phyloP scores from a whole-genome alignment of 495 filamentous ascomycete genomes.

The Penicillium subrubescens region DNA sequence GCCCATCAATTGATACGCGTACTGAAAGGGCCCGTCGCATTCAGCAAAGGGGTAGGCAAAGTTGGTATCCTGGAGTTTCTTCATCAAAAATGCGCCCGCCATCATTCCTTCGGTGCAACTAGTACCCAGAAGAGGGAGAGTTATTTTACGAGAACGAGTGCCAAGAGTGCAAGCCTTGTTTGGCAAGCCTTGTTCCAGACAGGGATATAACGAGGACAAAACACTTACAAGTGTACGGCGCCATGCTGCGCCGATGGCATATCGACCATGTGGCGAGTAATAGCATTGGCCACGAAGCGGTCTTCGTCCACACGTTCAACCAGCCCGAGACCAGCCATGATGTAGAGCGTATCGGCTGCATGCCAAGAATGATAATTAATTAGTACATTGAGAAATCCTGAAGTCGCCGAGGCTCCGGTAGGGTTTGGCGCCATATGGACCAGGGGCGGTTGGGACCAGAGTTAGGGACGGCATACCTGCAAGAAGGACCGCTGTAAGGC shows the following conservation, averaged over 20 bases:
- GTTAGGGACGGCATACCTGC: background rate
- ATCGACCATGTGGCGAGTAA: conserved; percentile 37
- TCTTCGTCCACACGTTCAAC: conserved; percentile 33
- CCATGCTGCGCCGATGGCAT: conserved; percentile 42
- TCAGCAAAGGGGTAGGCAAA: conserved; percentile 42
- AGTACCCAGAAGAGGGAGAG: background rate
- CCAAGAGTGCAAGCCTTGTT: background rate
- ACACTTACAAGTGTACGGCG: conserved; percentile 41
- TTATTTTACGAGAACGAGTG: background rate
- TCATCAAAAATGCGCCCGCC: conserved; percentile 39
- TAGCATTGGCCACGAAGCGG: conserved; percentile 32
- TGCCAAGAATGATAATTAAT: background rate
- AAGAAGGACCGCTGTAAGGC: background rate
- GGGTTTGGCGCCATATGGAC: background rate
- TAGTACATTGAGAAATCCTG: background rate
- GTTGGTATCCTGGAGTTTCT: conserved; percentile 35
- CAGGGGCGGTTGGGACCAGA: background rate
- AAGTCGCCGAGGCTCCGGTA: background rate
- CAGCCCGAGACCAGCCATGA: conserved; percentile 40
- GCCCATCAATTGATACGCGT: conserved; percentile 39
- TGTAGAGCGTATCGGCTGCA: conserved; percentile 39
- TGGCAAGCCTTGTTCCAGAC: background rate
- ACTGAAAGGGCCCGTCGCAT: conserved; percentile 36
- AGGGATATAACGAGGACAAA: background rate
- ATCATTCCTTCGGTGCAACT: conserved; percentile 43